Evolutionary conservation across 371 early-diverging fungal species (phyloP), one percentile per base, ranked within the genome.

Genomic region (Circinella umbellata): DNA sequence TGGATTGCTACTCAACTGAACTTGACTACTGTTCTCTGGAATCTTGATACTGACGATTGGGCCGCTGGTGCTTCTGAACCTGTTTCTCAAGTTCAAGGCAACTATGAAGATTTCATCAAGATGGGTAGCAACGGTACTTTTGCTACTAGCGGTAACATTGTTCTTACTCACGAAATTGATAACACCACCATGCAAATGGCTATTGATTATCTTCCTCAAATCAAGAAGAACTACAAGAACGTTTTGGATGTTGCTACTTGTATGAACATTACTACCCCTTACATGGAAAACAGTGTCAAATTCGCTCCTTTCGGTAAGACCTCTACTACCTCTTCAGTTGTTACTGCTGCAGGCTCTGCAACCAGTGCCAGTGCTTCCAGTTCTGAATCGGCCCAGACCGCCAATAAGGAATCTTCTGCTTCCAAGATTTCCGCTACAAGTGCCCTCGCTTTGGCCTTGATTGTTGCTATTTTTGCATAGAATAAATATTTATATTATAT

Each of bases 11-110:
- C 81, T 66, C 84, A 84, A 69, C 70, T 88, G 72, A 82, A 77
- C 67, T 76, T 88, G 71, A 86, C 82, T 54, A 74, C 80, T 48
- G 65, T 82, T 60, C 74, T 86, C 69, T 86, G 84, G 85, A 75
- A 84, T 67, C 70, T 78, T 54, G 87, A 86, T 61, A 86, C 88
- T 46, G 74, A 85, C 70, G 86, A 86, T 61, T 86, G 88, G 88
- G 75, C 82, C 59, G 86, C 87, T 54, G 87, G 85, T 67, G 67
- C 69, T 20, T 46, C 73, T n/a, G 77, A 74, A 17, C 79, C 87
- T 57, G 35, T 78, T 35, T 42, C 69, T 27, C 54, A 68, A 54
- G 78, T 84, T 27, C 67, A 81, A 67, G 62, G 78, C 36, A 80
- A 72, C 53, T 84, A 83, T 47, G 76, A 81, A 34, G 72, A 74